phyloP scores from a whole-genome alignment of 1,284 basidiomycete species.

The Exsudoporus floridanus region DNA sequence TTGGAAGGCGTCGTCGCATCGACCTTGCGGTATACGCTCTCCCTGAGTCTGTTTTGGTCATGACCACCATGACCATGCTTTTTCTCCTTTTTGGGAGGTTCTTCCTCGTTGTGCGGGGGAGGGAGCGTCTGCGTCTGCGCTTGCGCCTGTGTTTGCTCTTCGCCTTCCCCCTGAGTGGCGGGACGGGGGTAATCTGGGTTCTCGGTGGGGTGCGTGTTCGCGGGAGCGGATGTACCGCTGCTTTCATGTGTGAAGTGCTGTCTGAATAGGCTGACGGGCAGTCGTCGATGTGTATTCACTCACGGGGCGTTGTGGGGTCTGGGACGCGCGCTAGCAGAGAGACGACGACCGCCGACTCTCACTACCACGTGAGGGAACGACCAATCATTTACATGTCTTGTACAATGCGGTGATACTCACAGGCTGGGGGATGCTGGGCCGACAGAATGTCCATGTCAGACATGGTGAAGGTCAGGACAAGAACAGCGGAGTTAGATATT shows the following conservation, averaged over 20 bases:
- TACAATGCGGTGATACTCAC: conserved; percentile 14
- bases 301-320: conserved; percentile 42
- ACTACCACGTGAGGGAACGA: conserved; percentile 38
- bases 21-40: conserved; percentile 46
- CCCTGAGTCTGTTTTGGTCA: conserved; percentile 52
- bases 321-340: conserved; percentile 48
- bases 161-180: conserved; percentile 43
- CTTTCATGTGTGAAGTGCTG: background rate
- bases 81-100: conserved; percentile 51
- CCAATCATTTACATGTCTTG: too few species aligned
- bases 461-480: conserved; percentile 15
- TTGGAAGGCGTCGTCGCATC: conserved; percentile 55
- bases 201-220: conserved; percentile 32
- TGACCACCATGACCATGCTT: conserved; percentile 43
- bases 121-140: conserved; percentile 20
- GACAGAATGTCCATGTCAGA: conserved; percentile 26
- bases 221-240: conserved; percentile 32
- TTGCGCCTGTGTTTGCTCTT: conserved; percentile 39
- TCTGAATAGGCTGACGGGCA: background rate
- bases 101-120: conserved; percentile 52
- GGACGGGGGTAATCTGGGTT: conserved; percentile 63
- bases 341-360: conserved; percentile 63
- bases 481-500: conserved; percentile 17
- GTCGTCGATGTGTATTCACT: conserved; percentile 17
- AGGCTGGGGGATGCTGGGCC: conserved; percentile 26